Evolutionary conservation across 2,329 filamentous ascomycete genomes (phyloP), one percentile per base, ranked within the genome.

Genomic region (Ascochyta koolunga): DNA sequence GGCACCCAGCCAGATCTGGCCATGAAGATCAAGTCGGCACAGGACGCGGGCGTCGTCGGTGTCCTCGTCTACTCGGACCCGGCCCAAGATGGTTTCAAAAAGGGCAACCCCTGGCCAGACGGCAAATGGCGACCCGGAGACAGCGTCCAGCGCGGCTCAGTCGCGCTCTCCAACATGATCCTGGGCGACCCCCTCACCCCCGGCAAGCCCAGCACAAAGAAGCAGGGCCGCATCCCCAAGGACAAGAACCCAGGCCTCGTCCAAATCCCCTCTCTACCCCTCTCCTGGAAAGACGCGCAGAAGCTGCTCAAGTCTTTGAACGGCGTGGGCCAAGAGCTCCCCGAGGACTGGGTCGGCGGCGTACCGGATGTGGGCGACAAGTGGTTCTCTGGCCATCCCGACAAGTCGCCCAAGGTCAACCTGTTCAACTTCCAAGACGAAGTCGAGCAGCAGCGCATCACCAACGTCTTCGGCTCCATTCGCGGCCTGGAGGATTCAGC

Each of bases 51-150:
- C 1, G 95, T 92, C 60, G 86, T 83, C 2, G 95, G 93, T 13
- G 96, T 91, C 66, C 84, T 99, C 50, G 90, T 96, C 53, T 99
- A 97, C 78, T 96, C 89, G 45, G 95, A 98, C 70, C 93, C 93
- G 0, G 82, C 83, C 1, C 89, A 97, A 44, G 89, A 96, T 69
- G 92, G 92, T 1, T 95, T 93, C 66, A 74, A 84, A 24, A 84
- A 85, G 61, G 93, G 92, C 4, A 80, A 86, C 0, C 81, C 85
- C 0, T 92, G 88, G 61, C 93, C 93, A 0, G 80, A 89, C 21
- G 93, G 92, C 31, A 85, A 86, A 21, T 96, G 83, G 74, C 89
- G 93, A 84, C 91, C 93, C 0, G 82, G 83, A 1, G 91, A 95
- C 67, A 89, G 87, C 39, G 89, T 97, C 2, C 91, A 95, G 72